Evolutionary conservation across 345 rosid species (phyloP), one percentile per base, ranked within the genome.

Genomic region (Diplotaxis tenuifolia): DNA sequence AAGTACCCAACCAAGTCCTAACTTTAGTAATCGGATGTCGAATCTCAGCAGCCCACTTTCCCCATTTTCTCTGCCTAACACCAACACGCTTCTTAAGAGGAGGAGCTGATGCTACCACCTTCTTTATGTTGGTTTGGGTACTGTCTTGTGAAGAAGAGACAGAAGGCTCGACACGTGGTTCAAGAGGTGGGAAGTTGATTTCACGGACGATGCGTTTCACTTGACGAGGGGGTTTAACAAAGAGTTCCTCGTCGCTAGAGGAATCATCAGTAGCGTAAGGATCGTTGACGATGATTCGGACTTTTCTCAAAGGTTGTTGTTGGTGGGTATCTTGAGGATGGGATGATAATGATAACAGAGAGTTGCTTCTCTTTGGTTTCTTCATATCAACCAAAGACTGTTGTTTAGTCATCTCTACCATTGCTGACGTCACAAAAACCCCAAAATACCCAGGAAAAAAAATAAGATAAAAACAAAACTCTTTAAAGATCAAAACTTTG

Each of bases 31-130:
- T 36, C 0, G 99, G 97, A 75, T 96, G 84, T 18, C 98, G 74
- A 40, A 96, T 96, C 77, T 96, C 99, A 63, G 99, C 99, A 9
- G 99, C 98, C 98, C 98, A 96, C 53, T 90, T 96, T 0, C 99
- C 99, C 99, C 99, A 96, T 69, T 92, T 96, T 64, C 99, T 80
- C 60, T 85, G 97, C 71, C 99, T 80, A 31, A 96, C 95, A 31
- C 99, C 99, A 53, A 79, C 83, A 62, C 78, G 78, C 74, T 78
- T 78, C 74, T 78, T 77, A n/a, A n/a, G n/a, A n/a, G n/a, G n/a
- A n/a, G 57, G 57, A 47, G 19, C 52, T 3, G 20, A n/a, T n/a
- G n/a, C n/a, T n/a, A 14, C 50, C 0, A 5, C 60, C 34, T 67
- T 78, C 81, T 78, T 78, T 3, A 2, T 20, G 2, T 72, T 79